phyloP scores from a whole-genome alignment of 257 asterid genomes.

The Forsythia viridissima region DNA sequence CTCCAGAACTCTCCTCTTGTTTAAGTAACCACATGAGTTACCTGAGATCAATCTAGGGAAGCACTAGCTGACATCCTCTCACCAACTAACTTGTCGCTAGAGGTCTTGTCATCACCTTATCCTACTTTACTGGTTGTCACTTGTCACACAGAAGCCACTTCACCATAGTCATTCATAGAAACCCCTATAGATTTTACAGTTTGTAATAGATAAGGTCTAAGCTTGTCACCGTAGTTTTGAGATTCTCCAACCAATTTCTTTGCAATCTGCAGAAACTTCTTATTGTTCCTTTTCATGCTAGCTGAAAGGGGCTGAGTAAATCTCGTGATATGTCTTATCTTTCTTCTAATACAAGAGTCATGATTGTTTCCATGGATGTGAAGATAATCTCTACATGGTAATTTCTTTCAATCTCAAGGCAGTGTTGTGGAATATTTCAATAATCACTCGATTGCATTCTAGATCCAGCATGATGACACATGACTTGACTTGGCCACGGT shows the following conservation, averaged over 20 bases:
- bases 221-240: neutral
- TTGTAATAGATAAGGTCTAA: neutral
- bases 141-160: neutral
- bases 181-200: neutral
- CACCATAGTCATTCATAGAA: neutral
- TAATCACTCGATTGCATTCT: neutral
- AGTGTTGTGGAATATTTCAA: neutral
- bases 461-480: neutral
- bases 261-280: neutral
- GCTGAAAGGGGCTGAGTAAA: neutral
- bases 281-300: neutral
- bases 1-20: too few species aligned
- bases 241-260: neutral
- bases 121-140: neutral
- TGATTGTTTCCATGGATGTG: neutral
- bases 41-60: too few species aligned
- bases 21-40: too few species aligned
- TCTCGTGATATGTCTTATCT: neutral
- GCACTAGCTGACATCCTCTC: too few species aligned
- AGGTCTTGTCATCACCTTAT: too few species aligned
- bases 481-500: neutral
- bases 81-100: too few species aligned
- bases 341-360: neutral
- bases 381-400: neutral
- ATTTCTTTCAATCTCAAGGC: neutral